These are phyloP conservation scores for Boletus edulis DNA, from an alignment of 768 basidiomycete genomes.

Conservation along the genomic window DNA sequence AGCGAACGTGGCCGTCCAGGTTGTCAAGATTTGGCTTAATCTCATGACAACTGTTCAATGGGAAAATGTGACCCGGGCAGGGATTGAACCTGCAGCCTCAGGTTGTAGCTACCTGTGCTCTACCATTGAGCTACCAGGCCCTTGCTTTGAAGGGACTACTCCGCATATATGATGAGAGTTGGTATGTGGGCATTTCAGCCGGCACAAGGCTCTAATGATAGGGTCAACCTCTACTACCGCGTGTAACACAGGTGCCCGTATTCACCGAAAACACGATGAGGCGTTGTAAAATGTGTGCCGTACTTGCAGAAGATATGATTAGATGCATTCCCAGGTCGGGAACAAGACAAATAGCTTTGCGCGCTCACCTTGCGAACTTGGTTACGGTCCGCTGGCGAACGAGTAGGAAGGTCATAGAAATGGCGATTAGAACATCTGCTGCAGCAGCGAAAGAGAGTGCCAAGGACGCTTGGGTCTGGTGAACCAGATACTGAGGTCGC, in stretches of 20 bases:
- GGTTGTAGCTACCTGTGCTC: too few species aligned
- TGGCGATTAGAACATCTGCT: neutral
- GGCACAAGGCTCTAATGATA: too few species aligned
- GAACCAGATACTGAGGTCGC: neutral
- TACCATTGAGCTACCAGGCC: too few species aligned
- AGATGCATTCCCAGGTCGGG: neutral
- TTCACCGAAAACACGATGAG: constrained; percentile 5
- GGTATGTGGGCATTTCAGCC: too few species aligned
- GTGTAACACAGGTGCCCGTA: constrained; percentile 25
- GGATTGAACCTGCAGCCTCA: too few species aligned
- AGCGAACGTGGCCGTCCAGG: too few species aligned
- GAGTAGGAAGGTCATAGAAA: neutral
- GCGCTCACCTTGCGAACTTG: neutral
- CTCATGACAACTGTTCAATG: too few species aligned
- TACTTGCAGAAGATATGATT: neutral
- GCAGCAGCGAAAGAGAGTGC: neutral
- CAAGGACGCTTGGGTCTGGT: neutral
- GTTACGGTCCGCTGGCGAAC: neutral
- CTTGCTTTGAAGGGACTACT: too few species aligned
- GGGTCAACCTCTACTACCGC: too few species aligned
- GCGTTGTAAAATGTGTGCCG: constrained; percentile 5
- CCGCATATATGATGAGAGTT: too few species aligned
- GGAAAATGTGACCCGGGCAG: too few species aligned
- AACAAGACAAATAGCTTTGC: neutral
- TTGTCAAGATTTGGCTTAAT: too few species aligned